Evolutionary conservation across 257 asterid genomes (phyloP), one percentile per base, ranked within the genome.

Genomic region (Plantago ovata): DNA sequence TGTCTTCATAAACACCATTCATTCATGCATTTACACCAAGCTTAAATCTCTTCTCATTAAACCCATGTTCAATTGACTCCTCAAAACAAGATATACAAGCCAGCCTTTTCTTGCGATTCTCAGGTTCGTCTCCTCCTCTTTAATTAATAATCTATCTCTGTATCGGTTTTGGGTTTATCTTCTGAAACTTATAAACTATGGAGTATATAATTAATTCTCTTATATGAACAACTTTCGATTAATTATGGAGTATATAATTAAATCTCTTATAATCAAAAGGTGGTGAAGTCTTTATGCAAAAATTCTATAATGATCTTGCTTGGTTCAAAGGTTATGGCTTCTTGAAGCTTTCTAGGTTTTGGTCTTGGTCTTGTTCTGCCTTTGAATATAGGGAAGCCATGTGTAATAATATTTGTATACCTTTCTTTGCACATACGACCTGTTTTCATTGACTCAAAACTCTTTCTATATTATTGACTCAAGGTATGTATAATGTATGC

Each of bases 381-480:
- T 57, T 70, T 56, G 49, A 50, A 38, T 46, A 19, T 33, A 70
- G 73, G 75, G 15, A 70, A 71, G 57, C 69, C 67, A 72, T 61
- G n/a, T 46, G 53, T 74, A 38, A n/a, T n/a, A n/a, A n/a, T n/a
- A n/a, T 20, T 60, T 1, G 13, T 62, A 33, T 49, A 20, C 24
- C 10, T 21, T 55, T 53, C 62, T 38, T 45, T 40, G 53, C 33
- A 16, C 36, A 14, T 50, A 19, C 55, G 20, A n/a, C n/a, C n/a
- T 22, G 62, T 58, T 58, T 62, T 50, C 68, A 58, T 62, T 50
- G 70, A 58, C 53, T 65, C 68, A 40, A 24, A 69, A 61, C 13
- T 58, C 9, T 45, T 48, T 38, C 61, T 67, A 51, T 19, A 13
- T 28, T 14, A n/a, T 28, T 28, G 36, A 28, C 36, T 28, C n/a